Base-by-base conservation (phyloP, 768 basidiomycete species). In the Serendipita sp. region DNA sequence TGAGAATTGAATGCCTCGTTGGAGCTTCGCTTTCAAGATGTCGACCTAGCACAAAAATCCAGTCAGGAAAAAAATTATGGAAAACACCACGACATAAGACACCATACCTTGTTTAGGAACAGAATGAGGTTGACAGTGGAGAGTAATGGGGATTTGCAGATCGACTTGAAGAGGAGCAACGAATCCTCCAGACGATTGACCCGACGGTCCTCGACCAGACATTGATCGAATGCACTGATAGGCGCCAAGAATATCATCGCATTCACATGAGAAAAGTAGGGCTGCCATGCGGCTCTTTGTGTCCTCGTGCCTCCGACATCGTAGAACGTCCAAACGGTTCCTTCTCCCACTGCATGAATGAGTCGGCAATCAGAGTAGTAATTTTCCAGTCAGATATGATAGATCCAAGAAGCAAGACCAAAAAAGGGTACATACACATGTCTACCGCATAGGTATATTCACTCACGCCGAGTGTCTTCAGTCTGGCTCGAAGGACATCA, bases 261-360 rank as follows among this genome's bases (percentile, higher is more conserved):
- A 72, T 89, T 80, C 5, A 88, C 72, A 69, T 85, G 81, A 63
- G 89, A 84, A 70, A 91, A 91, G 73, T 89, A 92, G 3, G 90
- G 89, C 13, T 86, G 87, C 89, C 89, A 92, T 0, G 85, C 85
- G n/a, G 82, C 76, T 41, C 89, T 78, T 86, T 89, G 85, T 38
- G 85, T 84, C 7, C 85, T 76, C 63, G 86, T 85, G 54, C 68
- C 89, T 64, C 89, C 89, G 15, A 91, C 89, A 71, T 91, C 89
- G 72, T 89, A 91, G 62, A 91, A 84, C 67, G 83, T 84, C 89
- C 89, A 91, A 69, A 84, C 80, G 2, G 83, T 78, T 45, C 78
- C 83, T 34, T 82, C 80, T 32, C 80, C 80, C 58, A 76, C 79
- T 68, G 80, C 78, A 48, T 13, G 2, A 46, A 18, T 2, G 18